These are phyloP conservation scores for Chlorella sp. DNA, from an alignment of 139 green algal species.

Conservation along the genomic window DNA sequence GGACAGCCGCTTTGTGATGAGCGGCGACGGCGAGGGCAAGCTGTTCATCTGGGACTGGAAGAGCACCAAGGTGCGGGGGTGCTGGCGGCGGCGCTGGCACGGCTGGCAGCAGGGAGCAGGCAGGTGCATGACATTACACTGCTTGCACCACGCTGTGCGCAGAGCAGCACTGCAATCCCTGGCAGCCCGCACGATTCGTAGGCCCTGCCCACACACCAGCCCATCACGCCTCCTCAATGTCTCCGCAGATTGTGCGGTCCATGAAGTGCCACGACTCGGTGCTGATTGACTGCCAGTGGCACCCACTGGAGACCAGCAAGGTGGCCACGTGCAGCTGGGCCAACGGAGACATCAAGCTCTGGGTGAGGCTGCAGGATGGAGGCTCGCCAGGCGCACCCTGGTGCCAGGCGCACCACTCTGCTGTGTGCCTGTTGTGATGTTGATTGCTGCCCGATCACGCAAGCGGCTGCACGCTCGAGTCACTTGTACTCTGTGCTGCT, in stretches of 20 bases:
- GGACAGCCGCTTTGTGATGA: conserved; percentile 86
- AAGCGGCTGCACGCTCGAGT: no score
- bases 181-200: no score
- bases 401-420: no score
- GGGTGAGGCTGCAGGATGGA: conserved; percentile 63
- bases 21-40: conserved; percentile 91
- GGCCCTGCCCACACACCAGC: not conserved
- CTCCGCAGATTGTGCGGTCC: conserved; percentile 32
- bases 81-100: no score
- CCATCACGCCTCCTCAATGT: not conserved
- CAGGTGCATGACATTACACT: no score
- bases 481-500: no score
- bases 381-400: no score
- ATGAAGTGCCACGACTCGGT: conserved; percentile 89
- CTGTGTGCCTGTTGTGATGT: no score
- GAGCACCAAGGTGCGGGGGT: conserved; percentile 67
- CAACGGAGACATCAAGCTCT: conserved; percentile 91
- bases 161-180: no score
- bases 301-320: conserved; percentile 92
- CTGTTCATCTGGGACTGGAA: conserved; percentile 98
- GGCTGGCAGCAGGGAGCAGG: no score
- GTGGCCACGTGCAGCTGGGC: conserved; percentile 96
- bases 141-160: no score
- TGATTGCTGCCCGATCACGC: no score
- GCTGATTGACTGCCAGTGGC: conserved; percentile 92